Base-by-base conservation (phyloP, 2,329 filamentous ascomycete genomes). In the Sporothrix mexicana region DNA sequence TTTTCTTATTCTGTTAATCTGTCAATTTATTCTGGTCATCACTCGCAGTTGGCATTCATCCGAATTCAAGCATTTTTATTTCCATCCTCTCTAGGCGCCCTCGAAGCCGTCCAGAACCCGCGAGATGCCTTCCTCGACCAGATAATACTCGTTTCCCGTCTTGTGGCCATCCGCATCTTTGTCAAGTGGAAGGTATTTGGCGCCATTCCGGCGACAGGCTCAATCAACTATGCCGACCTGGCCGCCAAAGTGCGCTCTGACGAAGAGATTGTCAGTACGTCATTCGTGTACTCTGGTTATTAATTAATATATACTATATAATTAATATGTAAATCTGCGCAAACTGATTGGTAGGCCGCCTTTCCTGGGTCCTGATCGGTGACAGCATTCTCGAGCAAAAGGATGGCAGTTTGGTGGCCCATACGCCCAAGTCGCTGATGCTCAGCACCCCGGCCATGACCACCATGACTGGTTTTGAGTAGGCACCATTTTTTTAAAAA, bases 131-230 rank as follows among this genome's bases (percentile, higher is more conserved):
- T 75, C 51, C 30, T 74, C n/a, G 41, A 75, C 43, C 64, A 47
- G 45, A 59, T 75, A 13, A 41, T 72, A 3, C 23, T 66, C 6
- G 23, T 76, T 5, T 67, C 73, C 20, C 72, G 76, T 6, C 73
- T 78, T 13, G 75, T 72, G 1, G 77, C 77, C 2, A 62, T 78
- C 7, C 76, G 76, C 1, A 73, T 81, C 3, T 81, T 82, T 68
- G 73, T 78, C 41, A 75, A 79, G 51, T 81, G 81, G 79, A 76
- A 77, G 9, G 78, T 75, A 0, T 81, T 82, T 67, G 78, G 80
- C 7, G 62, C 73, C 1, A 80, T 83, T 23, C 80, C 80, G 0
- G 17, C 67, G 1, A 75, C 77, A 0, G 79, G 76, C 1, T 45
- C 73, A 1, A 79, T 81, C 15, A 77, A 78, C 7, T 78, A 78